Evolutionary conservation across 768 basidiomycete genomes (phyloP).

Genomic region (Pulveroboletus sp.): DNA sequence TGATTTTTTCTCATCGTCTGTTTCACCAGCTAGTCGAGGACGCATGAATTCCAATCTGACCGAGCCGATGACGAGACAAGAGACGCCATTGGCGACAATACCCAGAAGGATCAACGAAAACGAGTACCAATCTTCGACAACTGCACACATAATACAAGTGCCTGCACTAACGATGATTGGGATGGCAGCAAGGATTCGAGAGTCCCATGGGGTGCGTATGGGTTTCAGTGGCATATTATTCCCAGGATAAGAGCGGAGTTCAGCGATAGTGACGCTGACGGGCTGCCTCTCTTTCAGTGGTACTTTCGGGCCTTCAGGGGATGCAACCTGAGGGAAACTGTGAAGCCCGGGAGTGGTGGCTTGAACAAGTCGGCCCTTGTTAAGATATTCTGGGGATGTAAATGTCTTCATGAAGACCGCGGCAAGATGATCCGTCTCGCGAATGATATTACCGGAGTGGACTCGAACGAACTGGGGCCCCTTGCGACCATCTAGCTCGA

Average conservation of each 20-base stretch:
- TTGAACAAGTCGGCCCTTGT: not conserved
- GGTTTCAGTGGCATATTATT: not conserved
- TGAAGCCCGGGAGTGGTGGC: not conserved
- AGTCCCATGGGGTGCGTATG: not conserved
- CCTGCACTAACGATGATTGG: slow-evolving; percentile 2
- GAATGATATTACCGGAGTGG: slow-evolving; percentile 5
- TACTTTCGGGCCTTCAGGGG: too few species aligned
- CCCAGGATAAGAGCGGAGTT: not conserved
- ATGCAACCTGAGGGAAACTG: not conserved
- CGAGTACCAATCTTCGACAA: slow-evolving; percentile 25
- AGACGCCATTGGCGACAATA: slow-evolving; percentile 27
- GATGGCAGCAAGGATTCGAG: not conserved
- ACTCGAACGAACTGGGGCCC: slow-evolving; percentile 8
- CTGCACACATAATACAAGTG: slow-evolving; percentile 3
- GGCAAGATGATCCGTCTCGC: slow-evolving; percentile 8
- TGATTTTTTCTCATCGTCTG: not conserved
- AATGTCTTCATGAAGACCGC: not conserved
- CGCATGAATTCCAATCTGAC: slow-evolving; percentile 10
- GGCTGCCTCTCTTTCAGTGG: not conserved
- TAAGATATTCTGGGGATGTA: not conserved
- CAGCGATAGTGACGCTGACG: slow-evolving; percentile 1
- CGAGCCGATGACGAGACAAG: slow-evolving; percentile 24
- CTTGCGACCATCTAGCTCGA: slow-evolving; percentile 6
- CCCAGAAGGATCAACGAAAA: slow-evolving; percentile 29
- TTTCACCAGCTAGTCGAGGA: slow-evolving; percentile 1